Evolutionary conservation across 768 basidiomycete genomes (phyloP).

Genomic region (Botryobasidium botryosum): DNA sequence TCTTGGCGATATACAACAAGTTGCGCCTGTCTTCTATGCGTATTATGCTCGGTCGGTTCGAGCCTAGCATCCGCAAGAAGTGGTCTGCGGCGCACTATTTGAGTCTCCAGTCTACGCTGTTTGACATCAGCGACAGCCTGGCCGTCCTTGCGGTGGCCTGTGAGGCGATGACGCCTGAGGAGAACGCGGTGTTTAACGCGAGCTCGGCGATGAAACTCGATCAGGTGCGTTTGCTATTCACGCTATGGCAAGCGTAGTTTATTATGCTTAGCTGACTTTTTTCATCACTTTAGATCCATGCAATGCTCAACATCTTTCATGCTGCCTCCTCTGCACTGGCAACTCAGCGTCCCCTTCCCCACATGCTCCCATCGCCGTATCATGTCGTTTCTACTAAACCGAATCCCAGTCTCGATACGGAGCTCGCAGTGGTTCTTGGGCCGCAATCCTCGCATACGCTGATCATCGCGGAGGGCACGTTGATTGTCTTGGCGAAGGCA

Average conservation of each 20-base stretch:
- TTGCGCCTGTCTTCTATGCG: constrained; percentile 4
- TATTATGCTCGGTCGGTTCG: constrained; percentile 1
- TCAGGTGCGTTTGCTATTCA: neutral
- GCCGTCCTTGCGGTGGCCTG: neutral
- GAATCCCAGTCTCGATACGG: neutral
- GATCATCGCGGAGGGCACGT: constrained; percentile 2
- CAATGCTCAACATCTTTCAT: constrained; percentile 2
- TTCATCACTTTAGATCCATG: neutral
- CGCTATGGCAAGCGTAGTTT: neutral
- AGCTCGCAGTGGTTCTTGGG: neutral
- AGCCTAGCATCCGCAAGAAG: neutral
- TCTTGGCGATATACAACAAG: constrained; percentile 3
- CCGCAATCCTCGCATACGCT: neutral
- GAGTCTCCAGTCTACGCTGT: neutral
- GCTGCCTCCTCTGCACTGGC: neutral
- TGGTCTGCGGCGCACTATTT: constrained; percentile 4
- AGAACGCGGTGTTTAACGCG: neutral
- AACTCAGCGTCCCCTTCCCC: neutral
- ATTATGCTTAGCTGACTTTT: neutral
- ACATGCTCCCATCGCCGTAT: constrained; percentile 1
- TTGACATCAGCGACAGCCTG: constrained; percentile 2
- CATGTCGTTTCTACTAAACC: neutral
- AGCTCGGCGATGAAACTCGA: neutral
- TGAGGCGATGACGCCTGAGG: neutral
- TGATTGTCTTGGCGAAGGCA: neutral